A percentile compares a stretch with the other conserved stretches of the same genome.
These are phyloP conservation scores for Sporothrix protearum DNA, from an alignment of 2,329 filamentous ascomycete species.

Conservation along the genomic window DNA sequence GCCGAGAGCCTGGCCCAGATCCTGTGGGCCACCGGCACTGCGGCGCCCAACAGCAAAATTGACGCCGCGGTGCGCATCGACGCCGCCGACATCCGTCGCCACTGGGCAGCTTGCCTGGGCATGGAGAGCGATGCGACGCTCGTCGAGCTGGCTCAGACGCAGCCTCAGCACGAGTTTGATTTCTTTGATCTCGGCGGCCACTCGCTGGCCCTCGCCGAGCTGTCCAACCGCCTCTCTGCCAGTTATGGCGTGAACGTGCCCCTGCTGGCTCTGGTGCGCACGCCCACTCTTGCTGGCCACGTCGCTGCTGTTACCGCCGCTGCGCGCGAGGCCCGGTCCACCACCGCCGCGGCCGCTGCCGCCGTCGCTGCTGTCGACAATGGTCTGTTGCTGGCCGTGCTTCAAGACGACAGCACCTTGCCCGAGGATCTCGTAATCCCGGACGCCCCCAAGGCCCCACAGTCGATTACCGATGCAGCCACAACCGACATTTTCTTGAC, in stretches of 20 bases:
- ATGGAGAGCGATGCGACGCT: slow-evolving; percentile 50
- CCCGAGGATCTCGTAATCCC: slow-evolving; percentile 65
- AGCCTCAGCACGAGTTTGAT: slow-evolving; percentile 54
- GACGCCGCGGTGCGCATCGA: slow-evolving; percentile 61
- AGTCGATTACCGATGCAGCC: slow-evolving; percentile 53
- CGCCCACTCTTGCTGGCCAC: slow-evolving; percentile 69
- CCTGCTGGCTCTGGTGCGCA: slow-evolving; percentile 66
- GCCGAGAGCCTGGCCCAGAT: slow-evolving; percentile 36
- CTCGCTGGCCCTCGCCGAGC: slow-evolving; percentile 71
- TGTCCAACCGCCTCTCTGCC: slow-evolving; percentile 66
- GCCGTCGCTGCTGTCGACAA: slow-evolving; percentile 17
- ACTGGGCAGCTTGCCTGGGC: slow-evolving; percentile 69
- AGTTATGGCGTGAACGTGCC: slow-evolving; percentile 71
- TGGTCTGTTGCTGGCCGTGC: slow-evolving; percentile 38
- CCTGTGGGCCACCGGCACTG: slow-evolving; percentile 11
- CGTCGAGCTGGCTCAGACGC: slow-evolving; percentile 59
- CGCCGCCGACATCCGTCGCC: slow-evolving; percentile 63
- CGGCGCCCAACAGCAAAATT: slow-evolving; percentile 27
- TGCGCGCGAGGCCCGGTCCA: slow-evolving; percentile 62
- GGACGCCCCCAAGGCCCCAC: slow-evolving; percentile 48
- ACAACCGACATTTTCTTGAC: slow-evolving; percentile 64
- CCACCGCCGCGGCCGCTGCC: background rate
- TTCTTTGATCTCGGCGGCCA: slow-evolving; percentile 82
- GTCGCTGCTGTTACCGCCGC: slow-evolving; percentile 66
- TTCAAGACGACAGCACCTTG: slow-evolving; percentile 40